A percentile compares a stretch with the other conserved stretches of the same genome.
Conservation (phyloP, 2,329 filamentous ascomycete genomes). For the Monosporascus sp. region DNA sequence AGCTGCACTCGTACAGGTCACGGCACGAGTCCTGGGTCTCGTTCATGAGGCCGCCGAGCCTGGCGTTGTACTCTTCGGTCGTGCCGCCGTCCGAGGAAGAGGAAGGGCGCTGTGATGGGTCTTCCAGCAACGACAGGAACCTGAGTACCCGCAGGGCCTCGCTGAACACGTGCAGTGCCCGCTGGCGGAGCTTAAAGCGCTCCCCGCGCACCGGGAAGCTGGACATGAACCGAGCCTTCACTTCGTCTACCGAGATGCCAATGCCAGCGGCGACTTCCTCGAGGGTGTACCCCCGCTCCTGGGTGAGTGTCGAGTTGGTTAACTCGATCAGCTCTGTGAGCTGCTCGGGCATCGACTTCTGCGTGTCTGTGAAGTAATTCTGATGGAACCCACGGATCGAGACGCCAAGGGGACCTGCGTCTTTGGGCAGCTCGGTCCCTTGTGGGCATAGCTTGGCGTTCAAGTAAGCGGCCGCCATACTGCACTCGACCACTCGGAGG, state of each 20-base stretch:
- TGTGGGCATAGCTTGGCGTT: conserved; percentile 52
- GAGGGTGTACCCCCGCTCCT: conserved; percentile 81
- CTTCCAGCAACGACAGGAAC: conserved; percentile 74
- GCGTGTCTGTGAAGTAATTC: conserved; percentile 60
- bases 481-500: conserved; percentile 91
- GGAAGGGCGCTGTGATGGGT: conserved; percentile 31
- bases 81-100: conserved; percentile 43
- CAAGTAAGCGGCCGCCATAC: conserved; percentile 70
- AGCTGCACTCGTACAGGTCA: conserved; percentile 85
- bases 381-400: conserved; percentile 85
- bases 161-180: conserved; percentile 83
- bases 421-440: conserved; percentile 60
- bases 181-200: conserved; percentile 79
- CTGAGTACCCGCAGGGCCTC: conserved; percentile 82
- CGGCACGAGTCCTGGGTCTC: conserved; percentile 83
- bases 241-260: conserved; percentile 60
- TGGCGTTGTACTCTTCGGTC: conserved; percentile 51
- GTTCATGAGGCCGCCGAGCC: conserved; percentile 80
- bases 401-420: conserved; percentile 76
- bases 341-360: conserved; percentile 55
- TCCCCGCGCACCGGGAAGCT: conserved; percentile 87
- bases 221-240: conserved; percentile 75
- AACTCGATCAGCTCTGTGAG: conserved; percentile 67
- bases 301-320: conserved; percentile 63
- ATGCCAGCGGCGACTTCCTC: conserved; percentile 75